These are phyloP conservation scores for Kwoniella sp. DNA, from an alignment of 768 basidiomycete species.

Conservation along the genomic window DNA sequence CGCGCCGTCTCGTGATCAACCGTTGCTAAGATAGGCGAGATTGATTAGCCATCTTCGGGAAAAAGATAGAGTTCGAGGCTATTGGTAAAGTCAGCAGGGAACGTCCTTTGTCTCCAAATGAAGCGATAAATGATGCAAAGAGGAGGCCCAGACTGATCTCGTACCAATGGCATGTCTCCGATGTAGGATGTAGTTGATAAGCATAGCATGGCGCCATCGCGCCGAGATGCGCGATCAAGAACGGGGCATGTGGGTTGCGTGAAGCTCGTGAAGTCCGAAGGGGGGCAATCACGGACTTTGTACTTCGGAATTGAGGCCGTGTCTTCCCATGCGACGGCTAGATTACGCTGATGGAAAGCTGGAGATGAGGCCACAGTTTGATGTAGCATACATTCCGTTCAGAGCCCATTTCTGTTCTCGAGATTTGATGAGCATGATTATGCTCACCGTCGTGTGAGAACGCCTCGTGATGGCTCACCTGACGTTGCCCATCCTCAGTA, in stretches of 20 bases:
- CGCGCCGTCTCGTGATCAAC: not conserved
- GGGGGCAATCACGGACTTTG: no score
- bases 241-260: not conserved
- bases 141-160: not conserved
- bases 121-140: not conserved
- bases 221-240: not conserved
- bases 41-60: not conserved
- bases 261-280: not conserved
- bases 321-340: no score
- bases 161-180: no score
- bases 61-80: not conserved
- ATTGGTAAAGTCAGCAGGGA: not conserved
- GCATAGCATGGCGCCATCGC: not conserved
- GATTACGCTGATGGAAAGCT: no score
- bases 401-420: no score
- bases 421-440: no score
- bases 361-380: no score
- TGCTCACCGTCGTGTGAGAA: no score
- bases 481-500: no score
- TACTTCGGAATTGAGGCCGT: no score
- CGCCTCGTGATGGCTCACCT: no score
- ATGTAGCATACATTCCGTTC: no score
- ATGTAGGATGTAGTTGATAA: not conserved
- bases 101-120: not conserved
- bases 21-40: not conserved